Conservation (phyloP, 2,329 filamentous ascomycete genomes). For the Nannizzia gypsea region DNA sequence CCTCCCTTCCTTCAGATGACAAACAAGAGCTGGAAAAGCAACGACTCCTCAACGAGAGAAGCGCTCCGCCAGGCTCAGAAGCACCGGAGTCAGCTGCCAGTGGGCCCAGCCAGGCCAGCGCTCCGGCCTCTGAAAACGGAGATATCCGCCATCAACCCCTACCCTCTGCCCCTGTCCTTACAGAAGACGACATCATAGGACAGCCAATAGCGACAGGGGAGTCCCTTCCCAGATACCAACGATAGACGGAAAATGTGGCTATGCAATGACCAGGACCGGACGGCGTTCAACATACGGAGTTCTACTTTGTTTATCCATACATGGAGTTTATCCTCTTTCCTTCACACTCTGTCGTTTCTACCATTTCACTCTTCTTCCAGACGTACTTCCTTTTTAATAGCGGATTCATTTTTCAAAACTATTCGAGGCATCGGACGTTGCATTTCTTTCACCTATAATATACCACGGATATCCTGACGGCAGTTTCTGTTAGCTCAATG, state of each 20-base stretch:
- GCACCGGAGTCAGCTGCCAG: slow-evolving; percentile 8
- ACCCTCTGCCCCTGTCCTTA: slow-evolving; percentile 40
- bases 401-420: neutral
- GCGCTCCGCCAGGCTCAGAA: slow-evolving; percentile 40
- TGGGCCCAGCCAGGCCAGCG: slow-evolving; percentile 7
- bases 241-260: slow-evolving; percentile 11
- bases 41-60: slow-evolving; percentile 52
- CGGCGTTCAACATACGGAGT: neutral
- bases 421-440: neutral
- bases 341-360: neutral
- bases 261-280: neutral
- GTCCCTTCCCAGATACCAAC: slow-evolving; percentile 35
- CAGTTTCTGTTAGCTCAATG: neutral
- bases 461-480: neutral
- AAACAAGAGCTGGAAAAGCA: slow-evolving; percentile 65
- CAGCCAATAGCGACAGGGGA: slow-evolving; percentile 28
- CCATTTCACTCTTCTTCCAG: neutral
- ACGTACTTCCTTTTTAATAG: neutral
- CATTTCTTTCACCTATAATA: neutral
- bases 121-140: slow-evolving; percentile 16
- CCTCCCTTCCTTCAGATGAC: slow-evolving; percentile 44
- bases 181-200: slow-evolving; percentile 41
- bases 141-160: neutral
- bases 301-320: neutral
- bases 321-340: neutral